phyloP scores from a whole-genome alignment of 495 filamentous ascomycete genomes.

The Penicillium daleae region DNA sequence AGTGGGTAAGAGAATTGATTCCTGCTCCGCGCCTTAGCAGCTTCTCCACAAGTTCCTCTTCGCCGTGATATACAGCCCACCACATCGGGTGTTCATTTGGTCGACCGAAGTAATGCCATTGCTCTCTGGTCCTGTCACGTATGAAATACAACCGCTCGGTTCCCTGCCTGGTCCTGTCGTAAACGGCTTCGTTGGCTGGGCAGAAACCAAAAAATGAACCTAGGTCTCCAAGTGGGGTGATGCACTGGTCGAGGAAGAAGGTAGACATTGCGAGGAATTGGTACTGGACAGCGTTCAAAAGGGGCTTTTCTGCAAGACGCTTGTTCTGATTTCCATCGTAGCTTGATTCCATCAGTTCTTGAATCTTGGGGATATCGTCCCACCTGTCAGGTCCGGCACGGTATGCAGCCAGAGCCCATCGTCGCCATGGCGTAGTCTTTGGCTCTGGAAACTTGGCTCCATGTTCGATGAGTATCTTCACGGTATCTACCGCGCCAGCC shows the following conservation, averaged over 20 bases:
- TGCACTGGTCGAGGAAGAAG: neutral
- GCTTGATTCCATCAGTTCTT: neutral
- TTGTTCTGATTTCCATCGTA: neutral
- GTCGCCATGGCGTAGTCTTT: neutral
- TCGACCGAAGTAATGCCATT: neutral
- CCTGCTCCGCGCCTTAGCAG: neutral
- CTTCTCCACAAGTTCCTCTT: conserved; percentile 1
- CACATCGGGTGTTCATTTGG: neutral
- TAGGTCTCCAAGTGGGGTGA: neutral
- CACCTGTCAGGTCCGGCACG: neutral
- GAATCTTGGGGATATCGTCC: neutral
- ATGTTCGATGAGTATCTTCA: neutral
- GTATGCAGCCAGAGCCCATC: conserved; percentile 3
- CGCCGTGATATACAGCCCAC: neutral
- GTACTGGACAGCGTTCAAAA: neutral
- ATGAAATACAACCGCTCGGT: neutral
- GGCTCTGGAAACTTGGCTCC: neutral
- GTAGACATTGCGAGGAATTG: neutral
- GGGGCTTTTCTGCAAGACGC: neutral
- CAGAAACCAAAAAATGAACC: neutral
- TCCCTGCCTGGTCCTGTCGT: neutral
- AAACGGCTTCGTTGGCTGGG: neutral
- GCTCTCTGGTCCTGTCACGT: neutral
- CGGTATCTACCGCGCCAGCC: neutral
- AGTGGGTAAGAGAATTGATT: neutral